These are phyloP conservation scores for Diplocarpon mali DNA, from an alignment of 2,329 filamentous ascomycete genomes.

Conservation along the genomic window DNA sequence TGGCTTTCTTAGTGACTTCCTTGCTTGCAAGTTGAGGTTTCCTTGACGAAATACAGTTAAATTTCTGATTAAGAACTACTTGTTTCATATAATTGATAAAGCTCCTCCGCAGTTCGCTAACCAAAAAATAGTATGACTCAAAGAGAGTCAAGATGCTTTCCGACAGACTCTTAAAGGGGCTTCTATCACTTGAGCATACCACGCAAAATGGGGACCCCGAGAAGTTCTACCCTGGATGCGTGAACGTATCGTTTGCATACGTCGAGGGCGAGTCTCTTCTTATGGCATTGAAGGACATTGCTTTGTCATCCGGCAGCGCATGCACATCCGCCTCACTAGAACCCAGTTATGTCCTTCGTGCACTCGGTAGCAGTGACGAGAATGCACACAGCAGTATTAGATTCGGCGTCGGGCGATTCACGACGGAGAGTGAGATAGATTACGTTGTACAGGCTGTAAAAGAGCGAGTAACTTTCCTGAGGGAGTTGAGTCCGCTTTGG, in stretches of 20 bases:
- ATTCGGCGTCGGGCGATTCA: conserved; percentile 95
- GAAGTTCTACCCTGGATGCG: conserved; percentile 87
- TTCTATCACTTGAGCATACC: conserved; percentile 86
- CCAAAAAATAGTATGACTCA: conserved; percentile 64
- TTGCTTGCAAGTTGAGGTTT: conserved; percentile 28
- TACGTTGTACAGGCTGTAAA: conserved; percentile 92
- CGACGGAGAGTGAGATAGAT: conserved; percentile 88
- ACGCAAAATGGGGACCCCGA: conserved; percentile 76
- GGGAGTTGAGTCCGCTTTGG: conserved; percentile 93
- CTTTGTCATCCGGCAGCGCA: conserved; percentile 88
- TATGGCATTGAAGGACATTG: conserved; percentile 98
- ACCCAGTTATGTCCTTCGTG: conserved; percentile 89
- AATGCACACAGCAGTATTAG: conserved; percentile 96
- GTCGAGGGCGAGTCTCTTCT: conserved; percentile 95
- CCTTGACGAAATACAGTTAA: conserved; percentile 27
- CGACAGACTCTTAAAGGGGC: conserved; percentile 69
- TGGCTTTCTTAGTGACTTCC: conserved; percentile 71
- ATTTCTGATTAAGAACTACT: conserved; percentile 19
- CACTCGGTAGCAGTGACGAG: conserved; percentile 91
- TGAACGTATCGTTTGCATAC: conserved; percentile 97
- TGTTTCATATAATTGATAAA: conserved; percentile 19
- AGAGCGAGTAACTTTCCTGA: conserved; percentile 82
- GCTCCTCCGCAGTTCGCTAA: conserved; percentile 14
- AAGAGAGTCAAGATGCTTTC: conserved; percentile 77
- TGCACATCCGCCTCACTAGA: conserved; percentile 96